A percentile compares a stretch with the other conserved stretches of the same genome.
phyloP scores from a whole-genome alignment of 176 grass and related monocot species.

The Urochloa ruziziensis region DNA sequence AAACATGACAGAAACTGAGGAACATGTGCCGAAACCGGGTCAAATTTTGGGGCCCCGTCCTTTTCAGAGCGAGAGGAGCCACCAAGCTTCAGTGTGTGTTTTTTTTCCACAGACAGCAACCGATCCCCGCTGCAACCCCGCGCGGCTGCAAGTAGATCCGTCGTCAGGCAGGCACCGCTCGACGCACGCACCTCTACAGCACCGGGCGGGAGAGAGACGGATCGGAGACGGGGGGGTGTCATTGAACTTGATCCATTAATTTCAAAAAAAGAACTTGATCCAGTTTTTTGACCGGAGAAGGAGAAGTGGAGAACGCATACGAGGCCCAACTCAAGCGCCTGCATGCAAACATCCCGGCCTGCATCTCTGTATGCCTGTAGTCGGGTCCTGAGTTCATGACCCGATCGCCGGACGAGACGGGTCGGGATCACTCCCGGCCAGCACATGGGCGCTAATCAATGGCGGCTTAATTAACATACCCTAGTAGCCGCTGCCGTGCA shows the following conservation, averaged over 20 bases:
- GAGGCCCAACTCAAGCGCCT: too few species aligned
- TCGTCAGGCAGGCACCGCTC: neutral
- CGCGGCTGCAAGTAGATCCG: too few species aligned
- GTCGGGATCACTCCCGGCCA: neutral
- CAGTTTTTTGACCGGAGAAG: too few species aligned
- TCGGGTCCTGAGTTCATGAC: too few species aligned
- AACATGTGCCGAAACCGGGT: neutral
- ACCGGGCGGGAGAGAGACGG: too few species aligned
- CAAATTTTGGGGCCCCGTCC: neutral
- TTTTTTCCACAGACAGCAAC: neutral
- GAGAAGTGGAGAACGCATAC: too few species aligned
- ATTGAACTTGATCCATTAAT: too few species aligned
- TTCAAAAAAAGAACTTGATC: too few species aligned
- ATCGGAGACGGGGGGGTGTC: too few species aligned
- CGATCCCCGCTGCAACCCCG: neutral
- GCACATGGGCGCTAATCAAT: neutral
- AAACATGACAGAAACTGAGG: neutral
- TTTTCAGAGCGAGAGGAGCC: neutral
- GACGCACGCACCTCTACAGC: neutral
- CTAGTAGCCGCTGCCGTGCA: neutral
- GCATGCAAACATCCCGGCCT: too few species aligned
- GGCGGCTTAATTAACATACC: neutral
- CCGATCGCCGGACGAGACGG: neutral
- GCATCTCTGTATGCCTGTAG: too few species aligned
- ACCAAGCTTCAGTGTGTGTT: neutral